Evolutionary conservation across 148 eudicot genomes (phyloP), one percentile per base, ranked within the genome.

Genomic region (Simmondsia chinensis): DNA sequence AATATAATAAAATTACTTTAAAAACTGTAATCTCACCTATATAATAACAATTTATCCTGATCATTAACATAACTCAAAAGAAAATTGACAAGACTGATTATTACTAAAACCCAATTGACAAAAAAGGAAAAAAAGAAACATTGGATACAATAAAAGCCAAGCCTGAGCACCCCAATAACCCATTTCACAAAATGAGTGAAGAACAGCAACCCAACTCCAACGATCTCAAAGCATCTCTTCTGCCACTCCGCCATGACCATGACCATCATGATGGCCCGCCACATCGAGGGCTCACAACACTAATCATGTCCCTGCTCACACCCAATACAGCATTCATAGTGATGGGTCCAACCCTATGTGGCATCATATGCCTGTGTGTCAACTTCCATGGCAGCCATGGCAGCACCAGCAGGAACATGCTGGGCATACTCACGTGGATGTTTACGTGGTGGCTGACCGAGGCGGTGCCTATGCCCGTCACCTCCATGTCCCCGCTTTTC

Each of bases 391-490:
- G 66, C 57, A 39, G 51, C 17, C 14, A 31, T 9, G 2, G 20
- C 42, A 11, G 50, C 5, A 2, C 75, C 9, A 66, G 82, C 62
- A 66, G 71, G 10, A 71, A 78, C 46, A 89, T 89, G 97, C 35
- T 84, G 37, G 93, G 61, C 0, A 68, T 76, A 38, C 60, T 84
- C 9, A 65, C 68, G 1, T 89, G 97, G 97, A 61, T 89, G 21
- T 89, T 89, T 53, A 33, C 80, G 0, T 89, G 97, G 97, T 89
- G 97, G 97, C 39, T 84, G 22, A 76, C 88, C 15, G 83, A 78
- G 82, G 97, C 97, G 2, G 95, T 89, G 15, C 97, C 97, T 0
- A 89, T 84, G 97, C 95, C 97, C 3, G 43, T 89, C 10, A 74
- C 97, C 20, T 89, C 97, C 60, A 89, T 89, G 85, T 42, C 97